phyloP scores from a whole-genome alignment of 2,329 filamentous ascomycete species.

The Neofusicoccum kwambonambiense region DNA sequence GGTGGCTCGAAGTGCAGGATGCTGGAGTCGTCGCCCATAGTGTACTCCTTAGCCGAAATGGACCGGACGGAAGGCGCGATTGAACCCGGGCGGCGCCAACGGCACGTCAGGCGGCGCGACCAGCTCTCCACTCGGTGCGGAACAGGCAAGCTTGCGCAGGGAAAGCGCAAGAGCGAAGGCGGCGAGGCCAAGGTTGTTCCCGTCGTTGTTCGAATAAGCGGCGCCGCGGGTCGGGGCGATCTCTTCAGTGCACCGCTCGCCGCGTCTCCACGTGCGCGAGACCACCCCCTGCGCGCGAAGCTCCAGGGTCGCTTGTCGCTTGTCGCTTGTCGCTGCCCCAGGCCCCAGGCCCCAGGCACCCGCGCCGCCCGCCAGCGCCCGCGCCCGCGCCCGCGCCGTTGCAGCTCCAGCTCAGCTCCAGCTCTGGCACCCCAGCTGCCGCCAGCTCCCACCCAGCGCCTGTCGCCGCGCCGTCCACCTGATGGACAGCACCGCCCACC shows the following conservation, averaged over 20 bases:
- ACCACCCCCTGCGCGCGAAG: neutral
- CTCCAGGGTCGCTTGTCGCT: neutral
- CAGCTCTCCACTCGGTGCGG: neutral
- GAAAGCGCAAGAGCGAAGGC: conserved; percentile 3
- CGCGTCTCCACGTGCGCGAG: neutral
- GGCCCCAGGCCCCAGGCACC: neutral
- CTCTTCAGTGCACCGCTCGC: neutral
- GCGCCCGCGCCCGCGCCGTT: no score
- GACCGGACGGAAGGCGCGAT: neutral
- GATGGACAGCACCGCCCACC: neutral
- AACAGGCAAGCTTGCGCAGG: neutral
- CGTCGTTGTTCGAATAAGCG: conserved; percentile 13
- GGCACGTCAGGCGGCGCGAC: neutral
- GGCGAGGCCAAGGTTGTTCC: conserved; percentile 7
- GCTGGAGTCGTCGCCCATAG: conserved; percentile 14
- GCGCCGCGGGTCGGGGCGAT: conserved; percentile 3
- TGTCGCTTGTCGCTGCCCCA: no score
- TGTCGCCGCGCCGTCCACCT: neutral
- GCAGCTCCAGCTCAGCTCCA: neutral
- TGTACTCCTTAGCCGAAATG: conserved; percentile 10
- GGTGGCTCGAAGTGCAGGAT: conserved; percentile 10
- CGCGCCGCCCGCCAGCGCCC: neutral
- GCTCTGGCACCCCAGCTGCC: neutral
- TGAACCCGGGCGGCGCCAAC: neutral
- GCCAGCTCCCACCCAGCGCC: neutral